Evolutionary conservation across 2,329 filamentous ascomycete species (phyloP), one percentile per base, ranked within the genome.

Genomic region (Hysterium pulicare): DNA sequence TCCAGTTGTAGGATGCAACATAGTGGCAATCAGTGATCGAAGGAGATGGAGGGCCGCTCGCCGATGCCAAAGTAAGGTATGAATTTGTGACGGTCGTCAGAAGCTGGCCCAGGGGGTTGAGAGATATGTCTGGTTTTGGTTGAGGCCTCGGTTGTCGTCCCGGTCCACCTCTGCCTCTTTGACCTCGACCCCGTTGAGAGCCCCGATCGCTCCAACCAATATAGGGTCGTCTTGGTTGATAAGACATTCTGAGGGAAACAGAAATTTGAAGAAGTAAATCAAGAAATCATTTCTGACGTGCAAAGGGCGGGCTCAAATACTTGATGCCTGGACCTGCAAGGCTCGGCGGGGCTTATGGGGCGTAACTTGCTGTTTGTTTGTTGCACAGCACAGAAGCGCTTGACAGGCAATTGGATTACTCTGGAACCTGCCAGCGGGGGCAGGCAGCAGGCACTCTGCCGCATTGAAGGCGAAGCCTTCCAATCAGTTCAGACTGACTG

Each of bases 1-100:
- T 26, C 76, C 75, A 79, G 49, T 73, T 79, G 62, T 76, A 80
- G 0, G 76, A 79, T 16, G 71, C 68, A 22, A 77, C 51, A 53
- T 72, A 71, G 31, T 69, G 43, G 46, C 62, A 64, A 37, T 71
- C 51, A 6, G 50, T 58, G 42, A 76, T 76, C 5, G 45, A 51
- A 1, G 57, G 30, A 28, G 28, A 6, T 3, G 36, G n/a, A 13
- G 10, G 2, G 5, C 32, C 4, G n/a, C 19, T 23, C 2, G 34
- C 21, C 3, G 28, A 13, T 3, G 15, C 17, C 7, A 22, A 5
- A 7, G 40, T 40, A 7, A 61, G 42, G 21, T 55, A 46, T 13
- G 47, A 42, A 7, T 16, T 38, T 4, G 28, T 43, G 16, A 67
- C 22, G 5, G 47, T 50, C 10, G 46, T 38, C 20, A 68, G 15